These are phyloP conservation scores for Fusarium hainanense DNA, from an alignment of 2,329 filamentous ascomycete genomes.

Conservation along the genomic window DNA sequence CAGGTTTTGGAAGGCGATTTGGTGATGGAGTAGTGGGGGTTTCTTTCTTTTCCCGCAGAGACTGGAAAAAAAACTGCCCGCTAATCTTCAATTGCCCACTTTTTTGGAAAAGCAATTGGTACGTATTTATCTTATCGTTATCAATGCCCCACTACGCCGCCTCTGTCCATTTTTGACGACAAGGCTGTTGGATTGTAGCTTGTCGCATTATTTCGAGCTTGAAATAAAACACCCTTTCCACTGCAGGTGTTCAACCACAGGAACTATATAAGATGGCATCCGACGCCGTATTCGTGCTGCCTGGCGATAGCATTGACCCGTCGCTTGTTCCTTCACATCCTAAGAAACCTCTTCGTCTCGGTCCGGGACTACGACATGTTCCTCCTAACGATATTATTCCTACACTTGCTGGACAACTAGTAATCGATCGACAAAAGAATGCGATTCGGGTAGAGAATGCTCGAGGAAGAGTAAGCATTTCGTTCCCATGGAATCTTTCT, in stretches of 20 bases:
- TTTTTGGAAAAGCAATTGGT: constrained; percentile 30
- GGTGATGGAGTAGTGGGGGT: constrained; percentile 43
- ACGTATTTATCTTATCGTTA: constrained; percentile 38
- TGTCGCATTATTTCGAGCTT: constrained; percentile 31
- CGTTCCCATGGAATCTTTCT: not conserved
- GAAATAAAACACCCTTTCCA: not conserved
- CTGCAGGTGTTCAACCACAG: constrained; percentile 1
- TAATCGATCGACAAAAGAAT: constrained; percentile 77
- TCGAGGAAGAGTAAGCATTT: constrained; percentile 69
- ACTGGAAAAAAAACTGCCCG: constrained; percentile 44
- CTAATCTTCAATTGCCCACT: constrained; percentile 42
- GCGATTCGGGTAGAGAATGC: constrained; percentile 81
- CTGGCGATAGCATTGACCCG: constrained; percentile 79
- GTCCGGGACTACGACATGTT: constrained; percentile 84
- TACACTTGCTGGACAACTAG: constrained; percentile 74
- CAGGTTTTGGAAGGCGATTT: constrained; percentile 38
- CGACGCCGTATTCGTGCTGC: constrained; percentile 76
- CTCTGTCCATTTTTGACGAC: constrained; percentile 23
- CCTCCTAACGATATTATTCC: constrained; percentile 79
- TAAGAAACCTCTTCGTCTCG: constrained; percentile 80
- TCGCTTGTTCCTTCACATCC: constrained; percentile 73
- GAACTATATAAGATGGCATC: constrained; percentile 61
- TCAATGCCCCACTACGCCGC: constrained; percentile 28
- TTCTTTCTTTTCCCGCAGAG: constrained; percentile 41
- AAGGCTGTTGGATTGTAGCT: constrained; percentile 13